These are phyloP conservation scores for Thermomucor indicae-seudaticae DNA, from an alignment of 371 early-diverging fungal species.

Conservation along the genomic window DNA sequence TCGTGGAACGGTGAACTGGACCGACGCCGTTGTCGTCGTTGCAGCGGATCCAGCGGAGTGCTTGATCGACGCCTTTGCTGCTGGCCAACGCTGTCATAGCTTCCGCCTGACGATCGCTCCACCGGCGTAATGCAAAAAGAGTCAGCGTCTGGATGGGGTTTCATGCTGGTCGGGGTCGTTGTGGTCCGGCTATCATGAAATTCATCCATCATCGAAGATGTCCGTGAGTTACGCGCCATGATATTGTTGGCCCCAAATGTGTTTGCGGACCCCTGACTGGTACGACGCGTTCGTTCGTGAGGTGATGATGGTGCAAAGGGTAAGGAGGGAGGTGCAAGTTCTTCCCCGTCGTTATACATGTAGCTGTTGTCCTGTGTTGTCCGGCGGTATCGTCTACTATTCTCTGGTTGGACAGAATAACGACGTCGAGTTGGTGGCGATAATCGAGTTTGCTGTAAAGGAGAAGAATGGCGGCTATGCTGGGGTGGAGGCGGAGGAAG, in stretches of 20 bases:
- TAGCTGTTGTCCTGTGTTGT: too few relatives aligned
- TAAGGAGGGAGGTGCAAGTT: conserved; percentile 8
- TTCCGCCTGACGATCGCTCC: conserved; percentile 1
- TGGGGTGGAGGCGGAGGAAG: background rate
- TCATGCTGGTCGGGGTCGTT: conserved; percentile 1
- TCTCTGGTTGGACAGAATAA: too few relatives aligned
- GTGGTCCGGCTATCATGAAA: background rate
- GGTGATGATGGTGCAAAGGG: conserved; percentile 8
- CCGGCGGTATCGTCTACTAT: too few relatives aligned
- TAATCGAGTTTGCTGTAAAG: too few relatives aligned
- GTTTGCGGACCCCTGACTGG: conserved; percentile 15
- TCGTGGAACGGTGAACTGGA: conserved; percentile 2
- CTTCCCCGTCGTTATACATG: conserved; percentile 3
- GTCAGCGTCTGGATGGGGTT: background rate
- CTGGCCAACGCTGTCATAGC: background rate
- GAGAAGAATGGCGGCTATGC: too few relatives aligned
- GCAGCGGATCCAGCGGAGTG: background rate
- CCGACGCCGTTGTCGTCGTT: conserved; percentile 1
- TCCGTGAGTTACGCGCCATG: conserved; percentile 11
- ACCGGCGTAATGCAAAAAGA: conserved; percentile 5
- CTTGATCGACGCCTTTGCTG: background rate
- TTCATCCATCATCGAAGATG: conserved; percentile 8
- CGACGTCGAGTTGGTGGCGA: too few relatives aligned
- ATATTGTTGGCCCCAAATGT: conserved; percentile 18
- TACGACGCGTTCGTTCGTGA: conserved; percentile 4